phyloP scores from a whole-genome alignment of 805 yeast genomes.

The Dipodascus albidus region DNA sequence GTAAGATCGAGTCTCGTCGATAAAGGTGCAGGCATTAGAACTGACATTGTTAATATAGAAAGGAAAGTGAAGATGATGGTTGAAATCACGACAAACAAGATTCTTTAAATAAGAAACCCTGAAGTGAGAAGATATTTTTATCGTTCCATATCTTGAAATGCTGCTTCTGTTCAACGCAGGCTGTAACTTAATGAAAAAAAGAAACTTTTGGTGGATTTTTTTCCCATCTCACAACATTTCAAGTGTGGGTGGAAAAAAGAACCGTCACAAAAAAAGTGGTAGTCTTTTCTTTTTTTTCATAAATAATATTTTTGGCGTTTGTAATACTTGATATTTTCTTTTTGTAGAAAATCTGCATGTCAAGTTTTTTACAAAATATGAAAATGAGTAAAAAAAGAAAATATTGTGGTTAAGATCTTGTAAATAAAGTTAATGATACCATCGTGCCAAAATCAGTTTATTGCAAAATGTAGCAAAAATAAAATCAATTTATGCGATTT shows the following conservation, averaged over 20 bases:
- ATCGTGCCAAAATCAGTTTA: not conserved
- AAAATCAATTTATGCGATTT: not conserved
- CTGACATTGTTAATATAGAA: not conserved
- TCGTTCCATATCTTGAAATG: not conserved
- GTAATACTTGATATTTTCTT: not conserved
- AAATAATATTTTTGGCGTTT: not conserved
- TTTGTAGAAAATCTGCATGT: too few species aligned
- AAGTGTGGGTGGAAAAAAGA: not conserved
- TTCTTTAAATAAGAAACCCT: not conserved
- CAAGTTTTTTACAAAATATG: not conserved
- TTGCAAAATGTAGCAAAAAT: not conserved
- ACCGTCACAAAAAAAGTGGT: not conserved
- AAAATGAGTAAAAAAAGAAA: not conserved
- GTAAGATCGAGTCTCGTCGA: not conserved
- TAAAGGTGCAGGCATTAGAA: not conserved
- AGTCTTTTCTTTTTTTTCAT: not conserved
- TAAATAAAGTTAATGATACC: not conserved
- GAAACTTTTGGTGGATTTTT: not conserved
- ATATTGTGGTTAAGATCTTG: not conserved
- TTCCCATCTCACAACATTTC: not conserved
- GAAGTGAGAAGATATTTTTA: not conserved
- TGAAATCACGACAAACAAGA: not conserved
- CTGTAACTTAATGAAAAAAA: not conserved
- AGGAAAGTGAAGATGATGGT: not conserved
- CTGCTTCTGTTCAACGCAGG: not conserved